phyloP scores from a whole-genome alignment of 2,329 filamentous ascomycete species.

The Diplodia corticola region DNA sequence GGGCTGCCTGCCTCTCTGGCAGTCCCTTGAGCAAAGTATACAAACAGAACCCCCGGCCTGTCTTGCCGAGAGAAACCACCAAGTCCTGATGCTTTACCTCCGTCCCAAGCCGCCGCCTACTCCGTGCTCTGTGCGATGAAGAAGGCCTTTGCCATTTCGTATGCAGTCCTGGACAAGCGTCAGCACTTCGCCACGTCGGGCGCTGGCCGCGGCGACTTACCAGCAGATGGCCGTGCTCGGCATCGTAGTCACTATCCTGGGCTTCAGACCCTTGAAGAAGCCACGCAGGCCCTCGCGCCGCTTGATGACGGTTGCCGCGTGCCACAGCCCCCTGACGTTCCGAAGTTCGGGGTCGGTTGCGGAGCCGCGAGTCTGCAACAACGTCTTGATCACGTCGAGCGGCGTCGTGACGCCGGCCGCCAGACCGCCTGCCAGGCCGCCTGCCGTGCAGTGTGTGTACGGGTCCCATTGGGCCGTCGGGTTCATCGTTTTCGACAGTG shows the following conservation, averaged over 20 bases:
- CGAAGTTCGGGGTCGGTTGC: slow-evolving; percentile 78
- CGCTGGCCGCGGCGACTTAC: slow-evolving; percentile 51
- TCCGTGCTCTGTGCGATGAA: slow-evolving; percentile 52
- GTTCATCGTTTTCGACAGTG: slow-evolving; percentile 91
- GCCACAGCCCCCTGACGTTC: slow-evolving; percentile 77
- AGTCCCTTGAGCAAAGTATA: slow-evolving; percentile 11
- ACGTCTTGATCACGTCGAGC: slow-evolving; percentile 96
- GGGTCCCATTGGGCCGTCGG: slow-evolving; percentile 84
- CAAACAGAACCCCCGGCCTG: not conserved
- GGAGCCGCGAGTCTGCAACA: slow-evolving; percentile 88
- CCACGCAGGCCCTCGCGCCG: slow-evolving; percentile 79
- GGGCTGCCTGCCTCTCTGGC: not conserved
- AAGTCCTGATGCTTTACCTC: not conserved
- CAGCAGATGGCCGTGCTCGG: slow-evolving; percentile 99
- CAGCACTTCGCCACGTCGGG: slow-evolving; percentile 23
- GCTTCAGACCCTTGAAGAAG: slow-evolving; percentile 91
- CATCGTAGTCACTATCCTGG: slow-evolving; percentile 93
- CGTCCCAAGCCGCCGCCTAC: not conserved
- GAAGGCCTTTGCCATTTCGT: slow-evolving; percentile 69
- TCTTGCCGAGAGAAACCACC: not conserved
- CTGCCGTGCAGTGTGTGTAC: slow-evolving; percentile 87
- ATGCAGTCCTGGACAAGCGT: slow-evolving; percentile 55
- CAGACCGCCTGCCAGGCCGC: slow-evolving; percentile 88
- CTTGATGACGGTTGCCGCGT: slow-evolving; percentile 79
- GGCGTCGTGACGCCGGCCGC: slow-evolving; percentile 93